Conservation (phyloP, 805 yeast genomes). For the Starmerella gropengiesseri region DNA sequence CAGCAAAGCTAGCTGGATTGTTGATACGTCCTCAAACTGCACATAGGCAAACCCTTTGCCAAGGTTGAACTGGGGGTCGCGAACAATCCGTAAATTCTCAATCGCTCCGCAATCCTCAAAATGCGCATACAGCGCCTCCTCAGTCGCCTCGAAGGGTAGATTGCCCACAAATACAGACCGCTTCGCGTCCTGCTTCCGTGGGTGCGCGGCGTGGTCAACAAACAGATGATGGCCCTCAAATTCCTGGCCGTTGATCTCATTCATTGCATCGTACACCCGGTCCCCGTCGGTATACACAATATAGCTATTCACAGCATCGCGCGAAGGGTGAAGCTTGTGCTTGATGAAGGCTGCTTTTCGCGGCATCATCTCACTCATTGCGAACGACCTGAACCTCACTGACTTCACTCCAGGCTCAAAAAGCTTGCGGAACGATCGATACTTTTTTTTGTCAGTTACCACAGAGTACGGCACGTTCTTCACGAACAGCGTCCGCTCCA, state of each 20-base stretch:
- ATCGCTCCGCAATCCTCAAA: slow-evolving; percentile 60
- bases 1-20: slow-evolving; percentile 72
- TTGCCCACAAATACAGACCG: slow-evolving; percentile 87
- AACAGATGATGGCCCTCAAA: slow-evolving; percentile 69
- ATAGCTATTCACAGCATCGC: slow-evolving; percentile 81
- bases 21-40: slow-evolving; percentile 57
- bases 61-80: slow-evolving; percentile 86
- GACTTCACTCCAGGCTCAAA: slow-evolving; percentile 39
- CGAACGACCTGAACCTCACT: slow-evolving; percentile 82
- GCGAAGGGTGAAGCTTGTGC: slow-evolving; percentile 60
- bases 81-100: slow-evolving; percentile 77
- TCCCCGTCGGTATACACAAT: slow-evolving; percentile 56
- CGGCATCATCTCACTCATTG: slow-evolving; percentile 78
- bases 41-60: slow-evolving; percentile 98
- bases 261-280: slow-evolving; percentile 34
- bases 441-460: slow-evolving; percentile 49
- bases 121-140: slow-evolving; percentile 78
- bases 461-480: slow-evolving; percentile 69
- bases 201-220: slow-evolving; percentile 89
- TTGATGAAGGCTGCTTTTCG: slow-evolving; percentile 82
- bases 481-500: slow-evolving; percentile 77
- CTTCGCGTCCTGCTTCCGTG: slow-evolving; percentile 72
- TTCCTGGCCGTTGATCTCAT: slow-evolving; percentile 49
- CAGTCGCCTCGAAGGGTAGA: slow-evolving; percentile 82
- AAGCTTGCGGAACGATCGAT: slow-evolving; percentile 54